These are phyloP conservation scores for Anisogramma anomala DNA, from an alignment of 2,329 filamentous ascomycete species.

Conservation along the genomic window DNA sequence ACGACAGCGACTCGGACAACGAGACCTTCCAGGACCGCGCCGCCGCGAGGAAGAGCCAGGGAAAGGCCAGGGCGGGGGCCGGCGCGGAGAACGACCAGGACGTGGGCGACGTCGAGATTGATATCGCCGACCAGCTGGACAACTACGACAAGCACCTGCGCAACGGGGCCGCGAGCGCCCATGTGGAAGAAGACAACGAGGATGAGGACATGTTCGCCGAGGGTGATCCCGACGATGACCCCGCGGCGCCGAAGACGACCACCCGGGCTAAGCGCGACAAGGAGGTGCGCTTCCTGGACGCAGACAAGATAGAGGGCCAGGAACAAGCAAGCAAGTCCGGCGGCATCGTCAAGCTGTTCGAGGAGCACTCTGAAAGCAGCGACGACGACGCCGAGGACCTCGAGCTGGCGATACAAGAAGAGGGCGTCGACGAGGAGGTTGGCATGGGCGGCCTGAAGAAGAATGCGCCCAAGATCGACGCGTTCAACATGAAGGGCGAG, in stretches of 20 bases:
- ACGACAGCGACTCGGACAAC: constrained; percentile 87
- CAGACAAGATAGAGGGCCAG: constrained; percentile 63
- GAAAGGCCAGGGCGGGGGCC: constrained; percentile 29
- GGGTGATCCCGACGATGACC: constrained; percentile 20
- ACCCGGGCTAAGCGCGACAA: constrained; percentile 48
- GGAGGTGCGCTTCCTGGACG: constrained; percentile 48
- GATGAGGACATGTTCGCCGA: constrained; percentile 81
- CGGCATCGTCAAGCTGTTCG: constrained; percentile 54
- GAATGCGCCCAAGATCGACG: constrained; percentile 87
- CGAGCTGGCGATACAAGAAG: constrained; percentile 64
- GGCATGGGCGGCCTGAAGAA: constrained; percentile 84
- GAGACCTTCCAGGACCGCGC: constrained; percentile 76
- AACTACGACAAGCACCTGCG: constrained; percentile 37
- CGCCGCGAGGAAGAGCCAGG: constrained; percentile 38
- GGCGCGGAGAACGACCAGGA: constrained; percentile 22
- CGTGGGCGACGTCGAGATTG: constrained; percentile 33
- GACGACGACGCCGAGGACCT: constrained; percentile 58
- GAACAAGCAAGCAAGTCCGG: constrained; percentile 62
- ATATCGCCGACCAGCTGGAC: constrained; percentile 41
- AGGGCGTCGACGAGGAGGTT: constrained; percentile 75
- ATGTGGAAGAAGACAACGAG: constrained; percentile 36
- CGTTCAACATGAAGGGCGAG: constrained; percentile 86
- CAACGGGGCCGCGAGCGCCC: constrained; percentile 21
- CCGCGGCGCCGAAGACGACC: constrained; percentile 17
- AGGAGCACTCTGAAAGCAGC: constrained; percentile 35